Conservation (phyloP, 208 protist genomes). For the Angomonas ambiguus region DNA sequence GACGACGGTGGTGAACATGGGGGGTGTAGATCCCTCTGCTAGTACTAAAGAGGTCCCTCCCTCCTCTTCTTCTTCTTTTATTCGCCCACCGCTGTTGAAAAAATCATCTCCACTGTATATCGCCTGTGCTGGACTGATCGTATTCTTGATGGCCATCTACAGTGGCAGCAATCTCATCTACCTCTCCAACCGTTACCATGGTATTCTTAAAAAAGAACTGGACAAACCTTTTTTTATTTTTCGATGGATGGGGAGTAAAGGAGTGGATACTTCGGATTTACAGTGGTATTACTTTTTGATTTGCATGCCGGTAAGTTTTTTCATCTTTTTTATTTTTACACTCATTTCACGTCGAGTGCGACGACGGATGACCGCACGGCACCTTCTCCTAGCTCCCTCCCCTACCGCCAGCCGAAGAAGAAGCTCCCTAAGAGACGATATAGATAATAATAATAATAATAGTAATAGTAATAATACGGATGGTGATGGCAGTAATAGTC, state of each 20-base stretch:
- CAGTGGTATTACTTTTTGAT: constrained; percentile 66
- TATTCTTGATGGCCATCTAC: constrained; percentile 1
- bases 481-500: too few species aligned
- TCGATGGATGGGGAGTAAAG: constrained; percentile 42
- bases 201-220: constrained; percentile 29
- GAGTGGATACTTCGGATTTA: constrained; percentile 51
- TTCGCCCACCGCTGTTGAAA: too few species aligned
- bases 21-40: background rate
- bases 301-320: constrained; percentile 29
- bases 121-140: constrained; percentile 2
- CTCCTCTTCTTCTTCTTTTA: too few species aligned
- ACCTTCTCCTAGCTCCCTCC: background rate
- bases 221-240: constrained; percentile 36
- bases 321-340: constrained; percentile 38
- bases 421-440: background rate
- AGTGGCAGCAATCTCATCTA: constrained; percentile 15
- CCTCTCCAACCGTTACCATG: constrained; percentile 24
- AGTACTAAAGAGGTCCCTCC: background rate
- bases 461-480: too few species aligned
- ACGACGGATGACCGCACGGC: background rate
- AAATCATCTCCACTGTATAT: too few species aligned
- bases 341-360: constrained; percentile 24
- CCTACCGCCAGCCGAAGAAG: background rate
- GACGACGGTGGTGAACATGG: too few species aligned
- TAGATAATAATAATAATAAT: too few species aligned